Conservation (phyloP, 1,139 yeast genomes). For the Schizosaccharomyces versatilis region DNA sequence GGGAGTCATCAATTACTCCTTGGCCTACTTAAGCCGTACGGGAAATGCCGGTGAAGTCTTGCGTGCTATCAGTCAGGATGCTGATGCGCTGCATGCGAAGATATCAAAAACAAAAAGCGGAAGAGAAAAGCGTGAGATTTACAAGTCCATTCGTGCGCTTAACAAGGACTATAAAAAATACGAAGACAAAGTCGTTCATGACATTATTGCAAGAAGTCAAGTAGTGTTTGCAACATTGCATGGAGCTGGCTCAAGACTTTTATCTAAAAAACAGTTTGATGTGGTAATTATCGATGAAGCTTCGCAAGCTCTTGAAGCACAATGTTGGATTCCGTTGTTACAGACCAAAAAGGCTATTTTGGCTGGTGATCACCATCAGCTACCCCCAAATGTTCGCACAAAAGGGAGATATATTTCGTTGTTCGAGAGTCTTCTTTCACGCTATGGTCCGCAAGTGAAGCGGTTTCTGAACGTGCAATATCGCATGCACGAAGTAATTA, state of each 20-base stretch:
- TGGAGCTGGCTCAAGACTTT: constrained; percentile 34
- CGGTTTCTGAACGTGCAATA: constrained; percentile 54
- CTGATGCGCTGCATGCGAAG: constrained; percentile 34
- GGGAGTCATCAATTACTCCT: constrained; percentile 43
- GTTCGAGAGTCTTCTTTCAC: constrained; percentile 50
- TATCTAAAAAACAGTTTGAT: constrained; percentile 30
- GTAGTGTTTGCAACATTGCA: constrained; percentile 71
- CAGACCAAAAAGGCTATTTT: constrained; percentile 37
- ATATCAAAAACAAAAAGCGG: constrained; percentile 46
- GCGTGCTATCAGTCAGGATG: constrained; percentile 48
- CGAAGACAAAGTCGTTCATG: constrained; percentile 41
- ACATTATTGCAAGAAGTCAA: constrained; percentile 35
- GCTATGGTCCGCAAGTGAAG: constrained; percentile 30
- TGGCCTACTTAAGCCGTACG: constrained; percentile 48
- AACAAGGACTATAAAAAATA: constrained; percentile 46
- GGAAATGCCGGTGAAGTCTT: constrained; percentile 43
- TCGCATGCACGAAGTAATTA: constrained; percentile 59
- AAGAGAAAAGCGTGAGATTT: constrained; percentile 41
- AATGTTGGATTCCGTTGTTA: constrained; percentile 88
- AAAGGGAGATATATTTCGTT: constrained; percentile 35
- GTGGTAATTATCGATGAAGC: constrained; percentile 85
- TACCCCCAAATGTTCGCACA: constrained; percentile 27
- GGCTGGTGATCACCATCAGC: constrained; percentile 52
- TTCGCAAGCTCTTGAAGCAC: constrained; percentile 82
- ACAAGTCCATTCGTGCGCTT: constrained; percentile 44